Evolutionary conservation across 495 filamentous ascomycete species (phyloP).

Genomic region (Poronia punctata): DNA sequence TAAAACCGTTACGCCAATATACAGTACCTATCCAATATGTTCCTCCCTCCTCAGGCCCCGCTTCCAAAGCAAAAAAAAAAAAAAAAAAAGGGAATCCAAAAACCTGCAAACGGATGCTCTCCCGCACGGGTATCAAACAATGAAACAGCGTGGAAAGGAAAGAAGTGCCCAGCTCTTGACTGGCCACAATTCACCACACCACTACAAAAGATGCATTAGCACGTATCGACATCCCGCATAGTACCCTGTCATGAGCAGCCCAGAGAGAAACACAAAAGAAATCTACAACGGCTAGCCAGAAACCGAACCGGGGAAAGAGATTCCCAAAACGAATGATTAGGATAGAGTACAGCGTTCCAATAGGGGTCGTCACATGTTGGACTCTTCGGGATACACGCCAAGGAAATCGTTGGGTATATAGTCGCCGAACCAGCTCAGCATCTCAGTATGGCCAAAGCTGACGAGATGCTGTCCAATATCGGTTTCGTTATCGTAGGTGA

Average conservation of each 20-base stretch:
- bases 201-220: no score
- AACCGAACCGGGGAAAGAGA: no score
- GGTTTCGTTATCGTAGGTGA: conserved; percentile 35
- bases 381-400: conserved; percentile 35
- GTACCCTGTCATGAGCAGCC: no score
- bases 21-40: no score
- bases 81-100: not conserved
- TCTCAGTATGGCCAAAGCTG: conserved; percentile 65
- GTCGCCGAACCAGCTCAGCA: conserved; percentile 59
- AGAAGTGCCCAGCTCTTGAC: no score
- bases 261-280: no score
- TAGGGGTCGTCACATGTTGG: conserved; percentile 14
- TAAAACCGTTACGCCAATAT: no score
- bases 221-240: no score
- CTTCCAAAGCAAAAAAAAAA: not conserved
- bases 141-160: not conserved
- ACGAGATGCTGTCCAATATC: conserved; percentile 37
- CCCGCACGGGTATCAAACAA: conserved; percentile 6
- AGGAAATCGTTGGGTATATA: conserved; percentile 60
- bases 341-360: no score
- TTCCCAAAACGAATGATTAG: no score
- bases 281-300: no score
- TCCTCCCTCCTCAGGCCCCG: not conserved
- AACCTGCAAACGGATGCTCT: not conserved
- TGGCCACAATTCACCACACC: not conserved